These are phyloP conservation scores for Candida frijolesensis DNA, from an alignment of 1,139 yeast genomes.

Conservation along the genomic window DNA sequence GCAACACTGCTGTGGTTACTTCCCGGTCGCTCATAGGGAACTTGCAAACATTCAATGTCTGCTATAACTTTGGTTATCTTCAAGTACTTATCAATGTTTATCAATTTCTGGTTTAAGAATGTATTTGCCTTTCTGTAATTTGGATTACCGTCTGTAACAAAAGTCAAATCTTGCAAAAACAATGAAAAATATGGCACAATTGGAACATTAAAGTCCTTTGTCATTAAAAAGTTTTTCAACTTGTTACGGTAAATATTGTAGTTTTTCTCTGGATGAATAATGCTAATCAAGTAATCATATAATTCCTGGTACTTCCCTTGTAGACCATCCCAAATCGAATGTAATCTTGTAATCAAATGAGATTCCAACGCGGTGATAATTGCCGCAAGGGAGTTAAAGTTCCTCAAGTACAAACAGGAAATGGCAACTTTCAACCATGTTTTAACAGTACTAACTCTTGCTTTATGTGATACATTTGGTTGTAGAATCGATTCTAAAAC, in stretches of 20 bases:
- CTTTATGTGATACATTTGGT: conserved; percentile 50
- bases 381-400: conserved; percentile 87
- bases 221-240: conserved; percentile 55
- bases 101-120: conserved; percentile 59
- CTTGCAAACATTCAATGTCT: conserved; percentile 78
- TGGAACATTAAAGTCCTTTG: conserved; percentile 59
- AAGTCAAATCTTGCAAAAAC: conserved; percentile 83
- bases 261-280: conserved; percentile 84
- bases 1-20: neutral
- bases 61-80: conserved; percentile 74
- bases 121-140: conserved; percentile 63
- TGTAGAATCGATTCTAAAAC: conserved; percentile 77
- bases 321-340: conserved; percentile 65
- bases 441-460: conserved; percentile 62
- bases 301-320: conserved; percentile 66
- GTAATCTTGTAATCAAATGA: conserved; percentile 72
- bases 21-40: conserved; percentile 42
- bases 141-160: conserved; percentile 85
- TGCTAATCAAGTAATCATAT: conserved; percentile 66
- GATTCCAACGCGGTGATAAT: conserved; percentile 84
- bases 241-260: conserved; percentile 74
- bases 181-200: conserved; percentile 86
- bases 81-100: conserved; percentile 82
- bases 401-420: conserved; percentile 77
- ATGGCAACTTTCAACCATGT: conserved; percentile 86